These are phyloP conservation scores for Melaleuca quinquenervia DNA, from an alignment of 345 rosid species.

Conservation along the genomic window DNA sequence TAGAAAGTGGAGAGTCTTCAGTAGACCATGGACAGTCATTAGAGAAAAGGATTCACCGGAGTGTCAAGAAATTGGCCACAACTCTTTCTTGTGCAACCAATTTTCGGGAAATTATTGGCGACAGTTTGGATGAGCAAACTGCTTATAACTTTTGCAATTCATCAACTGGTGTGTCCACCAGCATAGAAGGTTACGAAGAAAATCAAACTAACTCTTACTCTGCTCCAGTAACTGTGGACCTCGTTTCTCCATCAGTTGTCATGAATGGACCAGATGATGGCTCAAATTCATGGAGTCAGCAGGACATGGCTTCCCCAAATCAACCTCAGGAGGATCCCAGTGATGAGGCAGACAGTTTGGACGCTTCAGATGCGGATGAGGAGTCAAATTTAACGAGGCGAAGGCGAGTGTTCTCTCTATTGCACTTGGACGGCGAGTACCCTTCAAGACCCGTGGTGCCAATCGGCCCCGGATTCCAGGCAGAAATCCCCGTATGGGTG, in stretches of 20 bases:
- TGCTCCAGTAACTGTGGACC: background rate
- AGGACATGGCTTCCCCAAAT: background rate
- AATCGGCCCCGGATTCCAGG: constrained; percentile 33
- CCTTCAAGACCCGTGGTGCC: constrained; percentile 18
- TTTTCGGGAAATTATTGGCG: background rate
- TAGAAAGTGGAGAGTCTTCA: constrained; percentile 1
- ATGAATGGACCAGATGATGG: background rate
- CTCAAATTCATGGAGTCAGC: constrained; percentile 1
- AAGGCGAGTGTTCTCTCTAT: background rate
- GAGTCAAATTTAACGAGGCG: background rate
- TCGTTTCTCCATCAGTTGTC: background rate
- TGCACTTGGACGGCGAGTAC: constrained; percentile 1
- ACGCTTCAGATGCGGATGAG: background rate
- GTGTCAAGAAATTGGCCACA: constrained; percentile 3
- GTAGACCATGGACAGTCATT: constrained; percentile 1
- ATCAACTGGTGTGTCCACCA: background rate
- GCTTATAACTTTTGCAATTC: constrained; percentile 1
- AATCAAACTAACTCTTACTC: background rate
- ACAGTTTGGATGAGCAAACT: background rate
- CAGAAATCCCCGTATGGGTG: constrained; percentile 28
- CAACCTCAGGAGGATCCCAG: background rate
- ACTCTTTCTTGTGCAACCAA: constrained; percentile 1
- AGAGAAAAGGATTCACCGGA: constrained; percentile 6
- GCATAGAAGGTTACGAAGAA: background rate
- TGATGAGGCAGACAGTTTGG: background rate